These are phyloP conservation scores for Hibiscus tridactylites DNA, from an alignment of 345 rosid genomes.

Conservation along the genomic window DNA sequence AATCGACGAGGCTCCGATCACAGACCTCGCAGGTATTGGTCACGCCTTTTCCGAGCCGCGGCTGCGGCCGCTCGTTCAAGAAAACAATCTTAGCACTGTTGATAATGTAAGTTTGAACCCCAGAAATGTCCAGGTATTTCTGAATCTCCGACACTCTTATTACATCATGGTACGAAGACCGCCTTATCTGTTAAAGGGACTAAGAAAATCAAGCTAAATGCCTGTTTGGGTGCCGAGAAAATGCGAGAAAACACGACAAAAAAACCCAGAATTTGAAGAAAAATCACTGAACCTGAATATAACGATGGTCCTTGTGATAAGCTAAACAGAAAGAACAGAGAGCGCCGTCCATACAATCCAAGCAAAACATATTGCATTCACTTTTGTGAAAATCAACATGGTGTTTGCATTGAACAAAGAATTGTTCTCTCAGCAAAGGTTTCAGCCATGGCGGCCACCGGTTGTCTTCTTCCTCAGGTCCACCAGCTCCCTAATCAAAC, in stretches of 20 bases:
- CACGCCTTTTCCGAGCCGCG: constrained; percentile 90
- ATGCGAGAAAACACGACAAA: too few relatives aligned
- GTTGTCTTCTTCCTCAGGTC: constrained; percentile 61
- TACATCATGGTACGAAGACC: constrained; percentile 98
- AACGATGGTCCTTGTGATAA: constrained; percentile 68
- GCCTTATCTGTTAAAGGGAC: constrained; percentile 55
- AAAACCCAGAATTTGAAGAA: not conserved
- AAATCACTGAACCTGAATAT: constrained; percentile 57
- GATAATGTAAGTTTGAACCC: constrained; percentile 88
- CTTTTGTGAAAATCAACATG: constrained; percentile 85
- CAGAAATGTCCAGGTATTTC: constrained; percentile 70
- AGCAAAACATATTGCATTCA: constrained; percentile 96
- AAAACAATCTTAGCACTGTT: constrained; percentile 95
- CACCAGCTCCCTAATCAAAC: constrained; percentile 49
- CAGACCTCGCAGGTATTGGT: constrained; percentile 92
- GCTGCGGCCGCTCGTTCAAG: constrained; percentile 95
- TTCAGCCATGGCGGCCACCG: constrained; percentile 81
- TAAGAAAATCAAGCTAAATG: not conserved
- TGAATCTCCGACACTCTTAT: constrained; percentile 88
- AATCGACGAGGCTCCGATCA: constrained; percentile 85
- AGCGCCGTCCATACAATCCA: constrained; percentile 76
- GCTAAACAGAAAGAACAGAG: constrained; percentile 76
- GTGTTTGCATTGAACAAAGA: constrained; percentile 80
- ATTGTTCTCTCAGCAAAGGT: constrained; percentile 60
- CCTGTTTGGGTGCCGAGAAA: not conserved